These are phyloP conservation scores for Nicotiana tomentosiformis DNA, from an alignment of 257 asterid species.

Conservation along the genomic window DNA sequence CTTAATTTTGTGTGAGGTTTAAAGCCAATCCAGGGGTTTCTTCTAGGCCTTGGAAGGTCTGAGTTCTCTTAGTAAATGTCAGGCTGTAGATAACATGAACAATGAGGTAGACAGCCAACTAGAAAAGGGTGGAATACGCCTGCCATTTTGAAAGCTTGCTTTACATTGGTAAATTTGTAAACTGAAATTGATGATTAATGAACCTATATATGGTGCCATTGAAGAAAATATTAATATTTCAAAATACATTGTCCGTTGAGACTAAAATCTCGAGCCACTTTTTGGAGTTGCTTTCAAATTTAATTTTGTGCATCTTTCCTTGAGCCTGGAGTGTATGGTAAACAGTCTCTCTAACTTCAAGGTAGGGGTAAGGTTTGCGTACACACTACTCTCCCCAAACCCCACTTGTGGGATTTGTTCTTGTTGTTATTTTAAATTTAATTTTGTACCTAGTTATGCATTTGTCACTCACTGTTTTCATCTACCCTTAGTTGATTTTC, in stretches of 20 bases:
- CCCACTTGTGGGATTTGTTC: too few relatives aligned
- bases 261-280: background rate
- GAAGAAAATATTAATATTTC: background rate
- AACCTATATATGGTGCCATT: background rate
- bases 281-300: background rate
- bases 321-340: too few relatives aligned
- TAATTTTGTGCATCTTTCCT: background rate
- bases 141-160: background rate
- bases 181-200: background rate
- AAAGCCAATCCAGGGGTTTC: background rate
- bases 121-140: background rate
- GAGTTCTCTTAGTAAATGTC: background rate
- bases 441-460: background rate
- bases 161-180: background rate
- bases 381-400: too few relatives aligned
- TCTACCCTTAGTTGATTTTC: slow-evolving; percentile 1
- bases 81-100: background rate
- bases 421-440: too few relatives aligned
- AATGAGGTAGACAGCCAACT: background rate
- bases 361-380: too few relatives aligned
- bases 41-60: background rate
- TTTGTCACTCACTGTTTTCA: background rate
- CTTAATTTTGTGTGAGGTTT: background rate
- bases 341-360: too few relatives aligned
- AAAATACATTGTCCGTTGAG: background rate